These are phyloP conservation scores for Erigeron philadelphicus DNA, from an alignment of 140 eudicot species.

Conservation along the genomic window DNA sequence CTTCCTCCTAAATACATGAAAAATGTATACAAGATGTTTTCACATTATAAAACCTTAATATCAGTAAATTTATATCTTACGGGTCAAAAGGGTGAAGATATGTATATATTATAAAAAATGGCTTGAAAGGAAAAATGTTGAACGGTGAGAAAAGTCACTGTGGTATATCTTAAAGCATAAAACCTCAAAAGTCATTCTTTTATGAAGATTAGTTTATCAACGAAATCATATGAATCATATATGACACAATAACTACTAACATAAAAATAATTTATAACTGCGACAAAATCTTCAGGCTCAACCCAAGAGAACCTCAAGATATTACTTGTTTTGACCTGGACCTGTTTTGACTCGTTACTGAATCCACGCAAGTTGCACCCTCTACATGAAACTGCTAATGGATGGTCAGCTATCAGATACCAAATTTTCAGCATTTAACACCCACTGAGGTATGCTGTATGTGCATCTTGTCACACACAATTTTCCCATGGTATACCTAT, in stretches of 20 bases:
- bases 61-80: not conserved
- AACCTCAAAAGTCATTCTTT: not conserved
- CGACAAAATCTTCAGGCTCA: not conserved
- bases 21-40: not conserved
- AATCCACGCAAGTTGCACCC: not conserved
- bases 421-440: not conserved
- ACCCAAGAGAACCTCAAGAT: not conserved
- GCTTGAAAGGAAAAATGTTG: no score
- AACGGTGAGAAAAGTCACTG: no score
- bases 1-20: conserved; percentile 63
- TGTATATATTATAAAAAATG: no score
- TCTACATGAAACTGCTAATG: not conserved
- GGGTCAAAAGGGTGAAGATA: no score
- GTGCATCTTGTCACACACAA: not conserved
- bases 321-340: not conserved
- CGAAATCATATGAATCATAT: not conserved
- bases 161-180: not conserved
- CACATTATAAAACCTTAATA: not conserved
- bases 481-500: not conserved
- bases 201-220: no score
- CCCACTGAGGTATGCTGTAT: not conserved
- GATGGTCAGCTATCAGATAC: not conserved
- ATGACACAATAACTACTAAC: not conserved
- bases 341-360: not conserved
- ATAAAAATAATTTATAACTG: no score